phyloP scores from a whole-genome alignment of 129 eudicot genomes.

The Chrysanthemum seticuspe region DNA sequence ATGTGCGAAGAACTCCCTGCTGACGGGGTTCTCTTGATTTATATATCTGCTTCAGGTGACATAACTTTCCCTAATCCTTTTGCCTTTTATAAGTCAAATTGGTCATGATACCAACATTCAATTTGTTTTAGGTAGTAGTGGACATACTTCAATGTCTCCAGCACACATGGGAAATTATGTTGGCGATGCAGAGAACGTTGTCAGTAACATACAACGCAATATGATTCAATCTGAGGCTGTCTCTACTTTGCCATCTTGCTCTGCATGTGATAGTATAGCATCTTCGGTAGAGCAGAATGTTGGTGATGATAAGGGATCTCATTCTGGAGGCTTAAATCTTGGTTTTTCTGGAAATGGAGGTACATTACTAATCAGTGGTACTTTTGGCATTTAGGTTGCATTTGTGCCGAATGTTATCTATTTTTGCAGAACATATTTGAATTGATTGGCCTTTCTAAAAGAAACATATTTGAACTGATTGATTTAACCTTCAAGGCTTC shows the following conservation, averaged over 20 bases:
- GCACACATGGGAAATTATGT: slow-evolving; percentile 34
- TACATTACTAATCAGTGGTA: slow-evolving; percentile 9
- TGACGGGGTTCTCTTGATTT: slow-evolving; percentile 69
- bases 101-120: not conserved
- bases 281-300: slow-evolving; percentile 24
- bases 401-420: not conserved
- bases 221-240: slow-evolving; percentile 32
- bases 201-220: slow-evolving; percentile 20
- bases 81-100: not conserved
- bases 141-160: slow-evolving; percentile 38
- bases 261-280: slow-evolving; percentile 28
- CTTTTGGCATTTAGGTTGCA: no score
- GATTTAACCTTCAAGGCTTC: not conserved
- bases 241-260: slow-evolving; percentile 28
- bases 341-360: slow-evolving; percentile 74
- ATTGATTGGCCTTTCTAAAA: not conserved
- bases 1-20: slow-evolving; percentile 69
- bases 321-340: slow-evolving; percentile 50
- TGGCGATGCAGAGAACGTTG: slow-evolving; percentile 31
- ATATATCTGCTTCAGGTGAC: slow-evolving; percentile 63
- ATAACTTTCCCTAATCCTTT: not conserved
- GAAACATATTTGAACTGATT: not conserved
- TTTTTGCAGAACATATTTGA: not conserved
- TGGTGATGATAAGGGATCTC: not conserved
- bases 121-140: slow-evolving; percentile 44